Evolutionary conservation across 2,329 filamentous ascomycete species (phyloP), one percentile per base, ranked within the genome.

Genomic region (Rhynchosporium agropyri): DNA sequence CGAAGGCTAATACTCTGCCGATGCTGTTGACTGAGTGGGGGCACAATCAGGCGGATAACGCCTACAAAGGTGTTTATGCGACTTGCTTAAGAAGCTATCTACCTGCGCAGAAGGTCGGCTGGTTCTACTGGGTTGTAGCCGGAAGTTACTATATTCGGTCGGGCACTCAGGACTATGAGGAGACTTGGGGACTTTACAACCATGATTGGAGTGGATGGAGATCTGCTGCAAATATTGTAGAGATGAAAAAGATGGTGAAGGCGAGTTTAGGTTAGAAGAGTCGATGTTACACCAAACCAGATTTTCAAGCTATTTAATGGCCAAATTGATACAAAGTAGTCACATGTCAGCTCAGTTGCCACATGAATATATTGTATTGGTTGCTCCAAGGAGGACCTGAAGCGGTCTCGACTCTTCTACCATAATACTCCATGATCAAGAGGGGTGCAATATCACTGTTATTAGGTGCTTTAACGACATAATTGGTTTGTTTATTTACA

Each of bases 51-150:
- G 57, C 54, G 5, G 78, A 82, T 58, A 76, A 75, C 2, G 59
- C 55, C 46, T 84, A 80, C 74, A 69, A 76, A 50, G 73, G 75
- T 8, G 78, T 80, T 2, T 87, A 87, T 70, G 77, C 79, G 4
- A 73, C 74, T 13, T 85, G 79, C 69, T 72, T 87, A 56, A 78
- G 79, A 0, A 72, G 75, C 45, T 74, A 79, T 68, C 77, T 72
- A 46, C 63, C 56, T 31, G 56, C 45, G 0, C 49, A 56, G 28
- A 62, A 82, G 74, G 78, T 79, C 0, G 80, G 84, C 12, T 84
- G 84, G 84, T 79, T 83, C 77, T 84, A 83, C 74, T 87, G 84
- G 81, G 85, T 84, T 40, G 60, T 89, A 13, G 77, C 78, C 0
- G 84, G 83, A 1, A 84, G 82, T 69, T 87, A 87, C 69, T 87